These are phyloP conservation scores for Starmera dryadoides DNA, from an alignment of 805 yeast genomes.

Conservation along the genomic window DNA sequence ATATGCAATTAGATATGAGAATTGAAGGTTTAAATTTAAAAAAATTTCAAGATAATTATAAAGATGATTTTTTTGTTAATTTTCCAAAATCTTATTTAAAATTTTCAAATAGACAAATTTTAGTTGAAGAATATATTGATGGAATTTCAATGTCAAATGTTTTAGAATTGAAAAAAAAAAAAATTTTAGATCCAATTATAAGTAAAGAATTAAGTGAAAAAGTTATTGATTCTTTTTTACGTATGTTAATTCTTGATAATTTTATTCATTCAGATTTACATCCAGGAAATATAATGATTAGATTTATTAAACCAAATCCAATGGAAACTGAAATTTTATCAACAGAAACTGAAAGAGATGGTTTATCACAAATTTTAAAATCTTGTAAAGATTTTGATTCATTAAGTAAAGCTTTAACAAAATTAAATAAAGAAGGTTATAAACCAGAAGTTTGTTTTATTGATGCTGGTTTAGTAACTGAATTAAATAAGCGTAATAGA, in stretches of 20 bases:
- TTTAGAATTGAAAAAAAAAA: slow-evolving; percentile 31
- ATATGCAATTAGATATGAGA: slow-evolving; percentile 78
- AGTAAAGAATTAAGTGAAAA: slow-evolving; percentile 70
- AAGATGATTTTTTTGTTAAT: slow-evolving; percentile 47
- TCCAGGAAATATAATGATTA: slow-evolving; percentile 88
- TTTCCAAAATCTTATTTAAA: slow-evolving; percentile 74
- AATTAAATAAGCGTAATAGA: slow-evolving; percentile 68
- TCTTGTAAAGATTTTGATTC: slow-evolving; percentile 21
- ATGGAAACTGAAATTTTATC: slow-evolving; percentile 22
- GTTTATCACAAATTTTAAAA: slow-evolving; percentile 14
- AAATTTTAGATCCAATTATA: slow-evolving; percentile 38
- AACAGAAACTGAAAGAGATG: slow-evolving; percentile 12
- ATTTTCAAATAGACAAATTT: slow-evolving; percentile 59
- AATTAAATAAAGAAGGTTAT: slow-evolving; percentile 49
- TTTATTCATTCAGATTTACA: slow-evolving; percentile 96
- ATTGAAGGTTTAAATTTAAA: slow-evolving; percentile 81
- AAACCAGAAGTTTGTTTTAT: slow-evolving; percentile 84
- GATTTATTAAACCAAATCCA: slow-evolving; percentile 47
- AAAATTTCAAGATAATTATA: slow-evolving; percentile 65
- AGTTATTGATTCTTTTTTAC: slow-evolving; percentile 83
- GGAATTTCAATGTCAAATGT: slow-evolving; percentile 80
- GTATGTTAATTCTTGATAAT: slow-evolving; percentile 89
- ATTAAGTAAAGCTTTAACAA: slow-evolving; percentile 40
- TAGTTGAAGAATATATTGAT: slow-evolving; percentile 78
- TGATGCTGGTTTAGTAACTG: slow-evolving; percentile 93